phyloP scores from a whole-genome alignment of 75 land plant species.

The Azolla pinnata region DNA sequence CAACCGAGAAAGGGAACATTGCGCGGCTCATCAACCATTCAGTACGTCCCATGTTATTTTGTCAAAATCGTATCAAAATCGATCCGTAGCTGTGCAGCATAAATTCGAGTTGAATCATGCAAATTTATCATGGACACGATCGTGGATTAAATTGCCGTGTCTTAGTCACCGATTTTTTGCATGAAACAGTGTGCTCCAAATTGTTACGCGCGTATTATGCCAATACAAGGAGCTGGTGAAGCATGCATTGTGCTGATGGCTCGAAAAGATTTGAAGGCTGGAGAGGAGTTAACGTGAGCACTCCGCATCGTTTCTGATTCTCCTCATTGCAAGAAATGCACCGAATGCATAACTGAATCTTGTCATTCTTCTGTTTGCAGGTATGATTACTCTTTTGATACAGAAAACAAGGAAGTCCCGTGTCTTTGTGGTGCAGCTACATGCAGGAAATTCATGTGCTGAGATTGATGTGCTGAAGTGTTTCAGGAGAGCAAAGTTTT shows the following conservation, averaged over 20 bases:
- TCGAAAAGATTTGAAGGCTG: conserved; percentile 57
- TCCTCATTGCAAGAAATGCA: not conserved
- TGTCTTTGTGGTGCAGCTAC: conserved; percentile 45
- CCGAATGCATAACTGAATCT: conserved; percentile 8
- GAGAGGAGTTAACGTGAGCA: conserved; percentile 77
- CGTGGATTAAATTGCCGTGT: too few species aligned
- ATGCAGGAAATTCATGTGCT: conserved; percentile 40
- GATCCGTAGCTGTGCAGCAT: too few species aligned
- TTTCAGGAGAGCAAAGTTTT: too few species aligned
- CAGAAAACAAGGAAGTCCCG: conserved; percentile 42
- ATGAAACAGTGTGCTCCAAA: conserved; percentile 81
- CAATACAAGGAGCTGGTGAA: conserved; percentile 50
- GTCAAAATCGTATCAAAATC: not conserved
- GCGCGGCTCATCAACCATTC: conserved; percentile 95
- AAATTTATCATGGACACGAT: too few species aligned
- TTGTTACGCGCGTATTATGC: conserved; percentile 89
- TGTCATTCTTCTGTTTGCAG: conserved; percentile 34
- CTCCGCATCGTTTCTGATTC: not conserved
- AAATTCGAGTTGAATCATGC: too few species aligned
- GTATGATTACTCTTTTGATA: conserved; percentile 48
- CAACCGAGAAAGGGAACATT: conserved; percentile 86
- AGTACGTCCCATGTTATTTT: conserved; percentile 31
- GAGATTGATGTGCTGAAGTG: not conserved
- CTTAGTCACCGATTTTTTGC: too few species aligned
- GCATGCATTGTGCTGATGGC: conserved; percentile 87